Base-by-base conservation (phyloP, 2,329 filamentous ascomycete genomes). In the Balansia obtecta region DNA sequence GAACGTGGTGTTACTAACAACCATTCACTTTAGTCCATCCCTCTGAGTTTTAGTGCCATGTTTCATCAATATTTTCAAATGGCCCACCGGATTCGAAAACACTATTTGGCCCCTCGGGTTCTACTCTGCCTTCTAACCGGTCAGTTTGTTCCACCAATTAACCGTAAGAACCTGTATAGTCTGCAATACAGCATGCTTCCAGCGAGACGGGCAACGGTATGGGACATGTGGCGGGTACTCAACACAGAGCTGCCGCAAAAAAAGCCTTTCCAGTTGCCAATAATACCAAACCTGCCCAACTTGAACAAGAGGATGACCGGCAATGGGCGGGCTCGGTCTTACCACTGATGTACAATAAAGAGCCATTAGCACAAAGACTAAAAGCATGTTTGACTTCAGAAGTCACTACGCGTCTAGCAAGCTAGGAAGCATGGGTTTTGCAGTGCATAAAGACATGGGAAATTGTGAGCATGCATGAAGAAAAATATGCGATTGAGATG, bases 131-230 rank as follows among this genome's bases (percentile, higher is more conserved):
- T 98, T 2, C 73, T 90, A 22, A 95, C 88, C 0, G 93, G 93
- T 52, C 86, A 86, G 54, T 96, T 96, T 57, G 89, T 97, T 1
- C 93, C 91, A 12, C 91, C 94, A 0, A 94, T 98, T 46, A 90
- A 96, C 63, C 80, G 94, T 48, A 91, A 90, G 63, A 94, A 93
- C 62, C 74, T 98, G 47, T 98, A 98, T 68, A 94, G 88, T 58
- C 73, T 98, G 60, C 93, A 98, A 69, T 98, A 98, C 68, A 95
- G 88, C 70, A 97, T 97, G 88, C 75, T 98, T 40, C 94, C 94
- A 0, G 85, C 87, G 8, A 79, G 79, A 49, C 74, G 94, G 43
- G 85, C 88, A 0, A 82, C 84, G 2, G 85, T 97, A 51, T 74
- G 79, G 59, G 89, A 96, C 63, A 84, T 97, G 65, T 98, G 94